Base-by-base conservation (phyloP, 2,329 filamentous ascomycete genomes). In the Sclerotinia sclerotiorum region DNA sequence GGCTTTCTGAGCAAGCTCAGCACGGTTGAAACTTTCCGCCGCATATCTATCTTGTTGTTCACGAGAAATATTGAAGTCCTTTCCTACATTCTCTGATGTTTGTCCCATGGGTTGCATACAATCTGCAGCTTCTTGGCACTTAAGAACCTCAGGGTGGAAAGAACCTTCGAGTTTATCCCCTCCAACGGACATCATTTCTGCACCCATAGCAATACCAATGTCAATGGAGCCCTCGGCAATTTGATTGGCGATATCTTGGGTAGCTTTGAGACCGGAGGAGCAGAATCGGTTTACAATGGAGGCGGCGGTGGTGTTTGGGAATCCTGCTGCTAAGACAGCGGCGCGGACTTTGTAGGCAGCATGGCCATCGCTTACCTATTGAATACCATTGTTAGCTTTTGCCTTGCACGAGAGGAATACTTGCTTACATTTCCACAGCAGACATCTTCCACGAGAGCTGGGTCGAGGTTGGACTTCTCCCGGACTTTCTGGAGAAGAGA, bases 61-160 rank as follows among this genome's bases (percentile, higher is more conserved):
- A 70, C 95, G 87, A 2, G 87, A 82, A 78, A 99, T 89, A 77
- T 90, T 87, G 80, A 98, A 98, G 81, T 98, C 95, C 61, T 88
- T 88, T 75, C 90, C 93, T 39, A 99, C 93, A 78, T 98, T 98
- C 84, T 99, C 95, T 69, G 90, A 94, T 3, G 95, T 99, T 87
- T 97, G 96, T 29, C 95, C 95, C 95, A 99, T 99, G 73, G 94
- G 91, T 84, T 93, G 87, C 87, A 94, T 87, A 84, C 93, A 95
- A 82, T 98, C 94, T 58, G 80, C 80, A 0, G 93, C 87, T 78
- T 97, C 92, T 78, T 93, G 90, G 81, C 90, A 76, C 84, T 82
- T 74, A 82, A 92, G 82, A 70, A 98, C 88, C 71, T 90, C 88
- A 72, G 90, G 88, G 79, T 93, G 89, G 80, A 97, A 95, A 5